Evolutionary conservation across 257 asterid genomes (phyloP).

Genomic region (Plantago elongata): DNA sequence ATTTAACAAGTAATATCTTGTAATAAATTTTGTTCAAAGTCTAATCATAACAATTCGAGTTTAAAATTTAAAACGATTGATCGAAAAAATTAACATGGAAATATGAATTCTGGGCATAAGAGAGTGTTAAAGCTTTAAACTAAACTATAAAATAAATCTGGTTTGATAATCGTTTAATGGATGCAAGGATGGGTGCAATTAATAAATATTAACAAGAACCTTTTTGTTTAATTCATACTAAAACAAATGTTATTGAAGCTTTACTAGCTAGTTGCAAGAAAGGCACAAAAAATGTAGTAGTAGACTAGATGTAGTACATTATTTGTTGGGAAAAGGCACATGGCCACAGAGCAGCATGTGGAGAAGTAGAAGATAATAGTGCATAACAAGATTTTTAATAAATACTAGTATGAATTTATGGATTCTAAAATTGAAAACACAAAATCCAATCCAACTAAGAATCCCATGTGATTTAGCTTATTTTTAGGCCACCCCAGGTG

Average conservation of each 20-base stretch:
- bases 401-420: conserved; percentile 20
- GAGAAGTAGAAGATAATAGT: conserved; percentile 16
- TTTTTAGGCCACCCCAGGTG: conserved; percentile 42
- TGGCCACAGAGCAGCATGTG: conserved; percentile 48
- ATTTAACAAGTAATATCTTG: background rate
- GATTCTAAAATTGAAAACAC: conserved; percentile 27
- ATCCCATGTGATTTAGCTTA: conserved; percentile 53
- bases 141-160: too few relatives aligned
- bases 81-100: too few relatives aligned
- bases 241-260: background rate
- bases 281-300: background rate
- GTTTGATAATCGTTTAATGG: background rate
- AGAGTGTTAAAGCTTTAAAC: too few relatives aligned
- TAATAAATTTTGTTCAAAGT: too few relatives aligned
- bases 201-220: background rate
- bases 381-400: conserved; percentile 14
- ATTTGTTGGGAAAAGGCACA: conserved; percentile 38
- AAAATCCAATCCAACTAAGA: conserved; percentile 47
- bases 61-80: too few relatives aligned
- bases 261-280: conserved; percentile 14
- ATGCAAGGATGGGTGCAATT: background rate
- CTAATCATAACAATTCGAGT: too few relatives aligned
- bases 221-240: background rate
- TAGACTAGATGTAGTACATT: background rate
- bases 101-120: too few relatives aligned